Conservation (phyloP, 2,329 filamentous ascomycete genomes). For the Cercospora brassicicola region DNA sequence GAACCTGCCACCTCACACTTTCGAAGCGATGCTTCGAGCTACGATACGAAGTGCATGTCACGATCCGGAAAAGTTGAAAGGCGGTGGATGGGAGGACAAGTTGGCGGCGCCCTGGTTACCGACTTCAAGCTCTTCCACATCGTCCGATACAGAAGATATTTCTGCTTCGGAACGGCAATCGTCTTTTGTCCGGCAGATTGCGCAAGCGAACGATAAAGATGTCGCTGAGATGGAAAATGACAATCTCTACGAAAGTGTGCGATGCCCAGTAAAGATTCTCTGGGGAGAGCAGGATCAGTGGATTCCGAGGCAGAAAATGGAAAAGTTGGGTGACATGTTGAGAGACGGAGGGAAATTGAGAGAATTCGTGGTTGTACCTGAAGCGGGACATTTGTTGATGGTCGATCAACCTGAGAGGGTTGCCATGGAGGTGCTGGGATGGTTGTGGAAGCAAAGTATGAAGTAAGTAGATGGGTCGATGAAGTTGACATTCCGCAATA, state of each 20-base stretch:
- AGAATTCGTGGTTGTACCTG: constrained; percentile 42
- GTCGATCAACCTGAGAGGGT: constrained; percentile 46
- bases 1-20: constrained; percentile 39
- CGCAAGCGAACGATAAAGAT: constrained; percentile 28
- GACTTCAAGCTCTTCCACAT: neutral
- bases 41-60: constrained; percentile 46
- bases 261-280: constrained; percentile 43
- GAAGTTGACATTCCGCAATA: neutral
- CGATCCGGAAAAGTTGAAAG: constrained; percentile 26
- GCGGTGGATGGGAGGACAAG: constrained; percentile 39
- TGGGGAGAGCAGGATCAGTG: constrained; percentile 50
- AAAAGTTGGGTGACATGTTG: constrained; percentile 36
- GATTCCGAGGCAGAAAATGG: constrained; percentile 46
- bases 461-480: neutral
- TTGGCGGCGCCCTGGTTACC: constrained; percentile 41
- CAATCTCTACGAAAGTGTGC: constrained; percentile 40
- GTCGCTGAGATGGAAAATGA: constrained; percentile 44
- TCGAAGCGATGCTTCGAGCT: constrained; percentile 42
- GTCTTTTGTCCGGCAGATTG: constrained; percentile 47
- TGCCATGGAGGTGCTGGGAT: constrained; percentile 42
- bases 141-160: neutral
- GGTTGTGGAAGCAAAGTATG: constrained; percentile 29
- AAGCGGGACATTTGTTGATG: constrained; percentile 50
- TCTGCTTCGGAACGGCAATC: constrained; percentile 32
- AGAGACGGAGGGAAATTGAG: constrained; percentile 35